A percentile compares a stretch with the other conserved stretches of the same genome.
Evolutionary conservation across 2,329 filamentous ascomycete genomes (phyloP).

Genomic region (Penicillium sclerotiorum): DNA sequence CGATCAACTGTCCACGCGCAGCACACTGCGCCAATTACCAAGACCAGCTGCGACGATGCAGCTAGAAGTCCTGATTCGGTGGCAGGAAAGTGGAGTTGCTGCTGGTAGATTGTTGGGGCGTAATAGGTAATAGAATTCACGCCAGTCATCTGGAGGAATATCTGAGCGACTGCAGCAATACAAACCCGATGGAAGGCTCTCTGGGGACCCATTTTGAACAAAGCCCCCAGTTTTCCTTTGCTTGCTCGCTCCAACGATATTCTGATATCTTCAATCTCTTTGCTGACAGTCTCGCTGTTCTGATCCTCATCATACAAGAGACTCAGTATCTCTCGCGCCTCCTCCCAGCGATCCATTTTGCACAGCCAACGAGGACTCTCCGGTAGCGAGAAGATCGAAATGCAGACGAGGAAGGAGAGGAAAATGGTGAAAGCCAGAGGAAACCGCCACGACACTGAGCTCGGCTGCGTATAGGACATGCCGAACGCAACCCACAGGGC

Average conservation of each 20-base stretch:
- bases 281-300: background rate
- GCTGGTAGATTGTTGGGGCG: conserved; percentile 14
- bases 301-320: conserved; percentile 13
- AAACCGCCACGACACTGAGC: conserved; percentile 41
- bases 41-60: conserved; percentile 18
- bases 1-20: conserved; percentile 47
- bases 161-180: conserved; percentile 52
- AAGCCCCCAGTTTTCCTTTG: conserved; percentile 52
- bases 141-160: conserved; percentile 47
- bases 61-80: conserved; percentile 12
- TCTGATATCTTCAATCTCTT: conserved; percentile 51
- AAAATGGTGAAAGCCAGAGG: conserved; percentile 40
- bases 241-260: conserved; percentile 44
- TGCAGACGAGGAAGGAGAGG: conserved; percentile 30
- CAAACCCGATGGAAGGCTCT: conserved; percentile 52
- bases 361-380: conserved; percentile 43
- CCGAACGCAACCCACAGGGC: conserved; percentile 52
- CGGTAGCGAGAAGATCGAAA: conserved; percentile 33
- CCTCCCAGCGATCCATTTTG: conserved; percentile 23
- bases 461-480: conserved; percentile 30
- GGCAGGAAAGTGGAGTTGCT: conserved; percentile 9
- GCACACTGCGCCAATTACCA: conserved; percentile 40
- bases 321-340: conserved; percentile 25
- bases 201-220: conserved; percentile 56
- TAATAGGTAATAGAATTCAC: conserved; percentile 48